Conservation (phyloP, 768 basidiomycete species). For the Rhizopogon vesiculosus region DNA sequence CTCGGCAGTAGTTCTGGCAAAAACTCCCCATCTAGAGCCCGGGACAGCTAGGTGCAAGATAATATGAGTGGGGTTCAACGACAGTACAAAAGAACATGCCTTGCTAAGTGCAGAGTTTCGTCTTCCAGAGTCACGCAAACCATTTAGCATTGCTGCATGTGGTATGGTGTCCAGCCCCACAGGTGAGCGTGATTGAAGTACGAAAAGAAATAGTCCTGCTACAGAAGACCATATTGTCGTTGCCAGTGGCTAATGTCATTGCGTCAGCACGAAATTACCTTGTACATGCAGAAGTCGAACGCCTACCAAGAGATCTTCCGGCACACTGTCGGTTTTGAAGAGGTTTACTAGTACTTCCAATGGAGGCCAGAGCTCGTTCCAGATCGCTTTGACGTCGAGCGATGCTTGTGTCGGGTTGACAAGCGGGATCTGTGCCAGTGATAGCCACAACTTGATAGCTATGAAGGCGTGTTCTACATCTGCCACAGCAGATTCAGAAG, state of each 20-base stretch:
- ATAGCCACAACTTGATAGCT: constrained; percentile 67
- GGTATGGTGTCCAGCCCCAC: constrained; percentile 50
- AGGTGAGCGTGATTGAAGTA: constrained; percentile 50
- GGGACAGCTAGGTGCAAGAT: constrained; percentile 39
- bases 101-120: constrained; percentile 48
- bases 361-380: constrained; percentile 77
- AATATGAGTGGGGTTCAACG: not conserved
- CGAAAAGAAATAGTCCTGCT: constrained; percentile 60
- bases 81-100: constrained; percentile 28
- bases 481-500: constrained; percentile 40
- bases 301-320: constrained; percentile 26
- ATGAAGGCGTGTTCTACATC: constrained; percentile 69
- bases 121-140: constrained; percentile 40
- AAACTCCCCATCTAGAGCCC: constrained; percentile 50
- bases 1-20: constrained; percentile 40
- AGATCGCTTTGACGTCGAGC: constrained; percentile 36
- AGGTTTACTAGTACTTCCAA: constrained; percentile 51
- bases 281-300: not conserved
- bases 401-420: not conserved
- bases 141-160: constrained; percentile 45
- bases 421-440: constrained; percentile 40
- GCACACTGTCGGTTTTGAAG: constrained; percentile 44
- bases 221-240: constrained; percentile 55
- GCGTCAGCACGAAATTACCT: not conserved
- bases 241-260: constrained; percentile 41